Base-by-base conservation (phyloP, 1,284 basidiomycete species). In the Pterula multifida region DNA sequence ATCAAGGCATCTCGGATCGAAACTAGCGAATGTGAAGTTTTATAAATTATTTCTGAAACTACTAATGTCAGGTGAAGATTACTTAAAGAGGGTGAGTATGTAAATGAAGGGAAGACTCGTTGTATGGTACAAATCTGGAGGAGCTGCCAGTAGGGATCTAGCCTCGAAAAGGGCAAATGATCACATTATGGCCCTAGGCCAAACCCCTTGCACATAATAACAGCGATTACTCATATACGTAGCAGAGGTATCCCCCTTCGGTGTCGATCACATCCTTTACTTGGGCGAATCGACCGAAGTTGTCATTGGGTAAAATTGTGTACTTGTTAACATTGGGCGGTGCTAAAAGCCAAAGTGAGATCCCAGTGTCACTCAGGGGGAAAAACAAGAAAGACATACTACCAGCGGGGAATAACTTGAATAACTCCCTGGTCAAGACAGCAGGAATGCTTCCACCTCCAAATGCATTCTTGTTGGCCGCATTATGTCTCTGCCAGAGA, bases 201-300 rank as follows among this genome's bases (percentile, higher is more conserved):
- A n/a, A n/a, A n/a, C n/a, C n/a, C n/a, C n/a, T n/a, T n/a, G n/a
- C n/a, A n/a, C n/a, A n/a, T n/a, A n/a, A 15, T 32, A 15, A 32
- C 28, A 32, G 15, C 45, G 22, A 47, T 28, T 19, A 47, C 26
- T 47, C 45, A 19, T 47, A 47, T 9, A 47, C 45, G 19, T 47
- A 47, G 26, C 45, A 47, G 15, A 47, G 24, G 22, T 24, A 47
- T n/a, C 45, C 45, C 26, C 45, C 45, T 19, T 47, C 6, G 12
- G 45, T 47, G 26, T 47, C 45, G 13, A 47, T 13, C 4, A 47
- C 19, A 19, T 47, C 45, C 11, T 23, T 11, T 6, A 47, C 45
- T 17, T 22, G 9, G 9, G 9, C 21, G 17, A 4, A 17, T 4
- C 19, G 9, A 42, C 39, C 39, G 19, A 9, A 42, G 39, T 42